Conservation (phyloP, 495 filamentous ascomycete species). For the Sordaria brevicollis region DNA sequence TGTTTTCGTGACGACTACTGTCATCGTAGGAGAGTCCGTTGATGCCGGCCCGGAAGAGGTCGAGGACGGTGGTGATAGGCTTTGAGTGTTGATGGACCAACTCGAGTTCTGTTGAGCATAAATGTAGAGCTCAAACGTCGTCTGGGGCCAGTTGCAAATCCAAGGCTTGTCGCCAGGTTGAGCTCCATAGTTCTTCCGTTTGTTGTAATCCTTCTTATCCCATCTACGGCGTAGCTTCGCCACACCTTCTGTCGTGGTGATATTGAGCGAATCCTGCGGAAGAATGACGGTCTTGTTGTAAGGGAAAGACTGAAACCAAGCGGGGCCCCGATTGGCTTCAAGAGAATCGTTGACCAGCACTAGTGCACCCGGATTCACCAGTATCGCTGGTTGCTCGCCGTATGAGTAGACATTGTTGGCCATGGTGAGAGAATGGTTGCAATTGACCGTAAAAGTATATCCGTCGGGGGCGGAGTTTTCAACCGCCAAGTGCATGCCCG, state of each 20-base stretch:
- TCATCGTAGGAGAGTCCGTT: neutral
- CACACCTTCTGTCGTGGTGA: slow-evolving; percentile 1
- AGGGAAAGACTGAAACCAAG: slow-evolving; percentile 56
- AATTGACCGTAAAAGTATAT: slow-evolving; percentile 26
- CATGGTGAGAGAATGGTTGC: slow-evolving; percentile 23
- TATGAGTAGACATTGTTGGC: slow-evolving; percentile 43
- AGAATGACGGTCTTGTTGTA: slow-evolving; percentile 83
- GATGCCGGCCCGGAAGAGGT: neutral
- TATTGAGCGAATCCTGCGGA: slow-evolving; percentile 39
- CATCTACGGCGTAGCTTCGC: slow-evolving; percentile 9
- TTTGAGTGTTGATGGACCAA: slow-evolving; percentile 8
- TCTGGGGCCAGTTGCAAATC: slow-evolving; percentile 84
- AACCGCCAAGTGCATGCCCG: slow-evolving; percentile 24
- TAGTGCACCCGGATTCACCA: slow-evolving; percentile 40
- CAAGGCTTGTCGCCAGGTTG: slow-evolving; percentile 60
- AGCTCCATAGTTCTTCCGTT: slow-evolving; percentile 37
- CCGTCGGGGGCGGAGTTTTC: slow-evolving; percentile 5
- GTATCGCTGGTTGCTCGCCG: slow-evolving; percentile 60
- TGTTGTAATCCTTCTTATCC: slow-evolving; percentile 19
- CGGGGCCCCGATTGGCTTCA: slow-evolving; percentile 55
- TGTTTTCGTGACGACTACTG: neutral
- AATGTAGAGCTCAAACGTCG: slow-evolving; percentile 70
- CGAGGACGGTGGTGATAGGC: neutral
- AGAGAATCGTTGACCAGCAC: slow-evolving; percentile 53
- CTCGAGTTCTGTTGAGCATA: slow-evolving; percentile 55